Percentiles rank a stretch among this genome's conserved stretches.
Evolutionary conservation across 75 land plant genomes (phyloP).

Genomic region (Azolla pinnata): DNA sequence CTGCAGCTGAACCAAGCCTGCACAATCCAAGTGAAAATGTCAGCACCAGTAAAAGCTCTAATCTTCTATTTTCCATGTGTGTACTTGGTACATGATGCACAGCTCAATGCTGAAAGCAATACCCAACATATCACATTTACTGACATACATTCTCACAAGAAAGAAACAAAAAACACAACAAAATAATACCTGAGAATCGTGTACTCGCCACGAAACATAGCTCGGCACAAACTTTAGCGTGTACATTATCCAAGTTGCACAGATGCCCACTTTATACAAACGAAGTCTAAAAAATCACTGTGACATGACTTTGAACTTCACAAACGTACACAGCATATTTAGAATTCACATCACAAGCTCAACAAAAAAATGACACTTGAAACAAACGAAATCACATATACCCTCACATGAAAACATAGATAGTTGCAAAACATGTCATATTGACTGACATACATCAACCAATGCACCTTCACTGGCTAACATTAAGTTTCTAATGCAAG

Average conservation of each 20-base stretch:
- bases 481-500: background rate
- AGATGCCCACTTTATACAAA: slow-evolving; percentile 3
- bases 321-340: background rate
- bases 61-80: no score
- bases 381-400: background rate
- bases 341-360: background rate
- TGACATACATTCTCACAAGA: no score
- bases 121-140: no score
- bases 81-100: no score
- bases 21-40: no score
- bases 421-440: no score
- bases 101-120: no score
- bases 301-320: slow-evolving; percentile 5
- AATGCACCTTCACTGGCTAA: no score
- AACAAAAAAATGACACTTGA: background rate
- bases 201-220: slow-evolving; percentile 6
- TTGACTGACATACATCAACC: no score
- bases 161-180: slow-evolving; percentile 3
- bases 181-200: slow-evolving; percentile 6
- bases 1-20: no score
- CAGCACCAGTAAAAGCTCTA: no score
- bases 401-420: background rate
- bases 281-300: background rate
- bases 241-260: slow-evolving; percentile 5
- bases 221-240: slow-evolving; percentile 10